A percentile compares a stretch with the other conserved stretches of the same genome.
phyloP scores from a whole-genome alignment of 225 moss, liverwort and hornwort genomes.

The Lunularia cruciata region DNA sequence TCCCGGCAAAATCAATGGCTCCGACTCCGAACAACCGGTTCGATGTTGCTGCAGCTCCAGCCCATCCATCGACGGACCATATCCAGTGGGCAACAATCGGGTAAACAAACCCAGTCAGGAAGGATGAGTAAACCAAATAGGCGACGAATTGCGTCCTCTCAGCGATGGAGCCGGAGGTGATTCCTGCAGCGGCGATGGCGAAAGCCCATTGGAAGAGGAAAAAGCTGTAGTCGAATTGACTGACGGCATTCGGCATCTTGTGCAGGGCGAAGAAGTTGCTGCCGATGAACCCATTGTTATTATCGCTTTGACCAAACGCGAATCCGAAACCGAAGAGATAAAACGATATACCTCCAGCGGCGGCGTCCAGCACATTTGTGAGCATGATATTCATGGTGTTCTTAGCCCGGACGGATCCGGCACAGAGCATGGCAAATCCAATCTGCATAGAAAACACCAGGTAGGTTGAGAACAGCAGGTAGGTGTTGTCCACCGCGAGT shows the following conservation, averaged over 20 bases:
- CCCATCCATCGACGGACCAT: constrained; percentile 51
- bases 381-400: constrained; percentile 96
- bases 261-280: constrained; percentile 57
- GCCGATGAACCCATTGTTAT: constrained; percentile 73
- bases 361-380: constrained; percentile 85
- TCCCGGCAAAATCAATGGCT: constrained; percentile 53
- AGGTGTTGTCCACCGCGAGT: constrained; percentile 59
- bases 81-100: constrained; percentile 53
- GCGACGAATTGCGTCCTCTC: constrained; percentile 54
- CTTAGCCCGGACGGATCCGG: constrained; percentile 89
- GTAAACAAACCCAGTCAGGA: constrained; percentile 49
- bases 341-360: constrained; percentile 81
- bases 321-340: constrained; percentile 86
- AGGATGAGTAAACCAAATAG: constrained; percentile 48
- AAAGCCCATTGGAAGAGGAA: constrained; percentile 59
- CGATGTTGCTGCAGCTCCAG: constrained; percentile 14
- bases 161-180: constrained; percentile 50
- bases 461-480: constrained; percentile 72
- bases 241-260: constrained; percentile 28
- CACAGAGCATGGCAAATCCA: constrained; percentile 96
- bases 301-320: constrained; percentile 58
- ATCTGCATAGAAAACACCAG: constrained; percentile 92
- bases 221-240: constrained; percentile 42
- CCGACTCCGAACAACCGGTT: constrained; percentile 35
- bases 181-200: constrained; percentile 54